Evolutionary conservation across 148 eudicot species (phyloP), one percentile per base, ranked within the genome.

Genomic region (Silene uniflora): DNA sequence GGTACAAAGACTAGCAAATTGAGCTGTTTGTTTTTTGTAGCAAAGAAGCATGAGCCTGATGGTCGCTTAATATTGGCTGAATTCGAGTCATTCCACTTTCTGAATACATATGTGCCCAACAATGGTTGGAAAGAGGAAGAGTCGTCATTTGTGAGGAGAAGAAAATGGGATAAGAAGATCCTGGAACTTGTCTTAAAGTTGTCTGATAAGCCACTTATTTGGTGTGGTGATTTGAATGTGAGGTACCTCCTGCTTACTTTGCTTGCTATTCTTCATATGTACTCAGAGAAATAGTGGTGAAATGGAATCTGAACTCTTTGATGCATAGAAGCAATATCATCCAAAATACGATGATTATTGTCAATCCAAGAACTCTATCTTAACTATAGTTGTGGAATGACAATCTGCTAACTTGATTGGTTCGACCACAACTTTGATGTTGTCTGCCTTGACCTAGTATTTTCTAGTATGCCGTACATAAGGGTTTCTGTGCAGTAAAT

Each of bases 101-200:
- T 95, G 63, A 95, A 95, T 76, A 95, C 99, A 18, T 95, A 95
- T 84, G 90, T 86, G 16, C 99, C 99, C 49, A 95, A 95, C 83
- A 92, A 95, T 87, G 99, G 99, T 49, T 95, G 99, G 99, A 92
- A 95, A 88, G 99, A 95, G 63, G 99, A 95, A 75, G 97, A 90
- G 76, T 78, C 90, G 69, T 87, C 99, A 76, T 95, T 95, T 79
- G 83, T 80, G 78, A 88, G 99, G 90, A 89, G 99, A 86, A 85
- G 99, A 80, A 92, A 95, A 83, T 95, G 99, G 99, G 99, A 95
- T 83, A 91, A 95, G 82, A 92, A 92, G 85, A 90, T 95, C 72
- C 67, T 87, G 72, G 98, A 92, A 18, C 91, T 95, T 81, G 89
- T 95, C 74, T 58, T 85, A 70, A 83, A 80, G 81, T 83, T 80